A percentile compares a stretch with the other conserved stretches of the same genome.
phyloP scores from a whole-genome alignment of 805 yeast species.

The Hemisphaericaspora nanyangensis region DNA sequence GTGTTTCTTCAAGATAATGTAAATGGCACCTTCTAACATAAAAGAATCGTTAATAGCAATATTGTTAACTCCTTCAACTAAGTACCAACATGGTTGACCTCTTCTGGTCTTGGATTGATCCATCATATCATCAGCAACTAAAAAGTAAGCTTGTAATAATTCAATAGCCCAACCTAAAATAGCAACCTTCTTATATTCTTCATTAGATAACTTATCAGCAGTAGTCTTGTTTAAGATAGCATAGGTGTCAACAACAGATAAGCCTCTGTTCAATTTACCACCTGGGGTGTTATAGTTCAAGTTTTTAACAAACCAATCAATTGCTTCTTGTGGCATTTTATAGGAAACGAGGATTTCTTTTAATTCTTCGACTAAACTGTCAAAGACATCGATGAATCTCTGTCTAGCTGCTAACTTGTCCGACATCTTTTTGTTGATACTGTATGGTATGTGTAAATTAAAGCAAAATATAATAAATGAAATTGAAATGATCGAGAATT shows the following conservation, averaged over 20 bases:
- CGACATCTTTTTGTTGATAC: conserved; percentile 12
- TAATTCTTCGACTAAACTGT: conserved; percentile 73
- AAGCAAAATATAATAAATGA: background rate
- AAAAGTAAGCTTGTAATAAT: conserved; percentile 90
- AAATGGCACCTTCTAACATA: conserved; percentile 93
- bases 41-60: conserved; percentile 97
- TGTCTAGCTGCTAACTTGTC: conserved; percentile 41
- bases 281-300: conserved; percentile 90
- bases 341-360: conserved; percentile 56
- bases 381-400: conserved; percentile 66
- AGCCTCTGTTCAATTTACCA: conserved; percentile 94
- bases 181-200: conserved; percentile 80
- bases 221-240: conserved; percentile 64
- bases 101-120: conserved; percentile 94
- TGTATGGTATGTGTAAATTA: background rate
- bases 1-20: conserved; percentile 81
- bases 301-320: conserved; percentile 73
- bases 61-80: conserved; percentile 71
- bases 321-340: conserved; percentile 83
- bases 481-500: no score
- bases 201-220: conserved; percentile 54
- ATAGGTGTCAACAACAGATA: conserved; percentile 92
- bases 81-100: conserved; percentile 99
- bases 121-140: conserved; percentile 99
- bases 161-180: conserved; percentile 95